A percentile compares a stretch with the other conserved stretches of the same genome.
Conservation (phyloP, 228 moss, liverwort and hornwort genomes). For the Sphagnum fallax region DNA sequence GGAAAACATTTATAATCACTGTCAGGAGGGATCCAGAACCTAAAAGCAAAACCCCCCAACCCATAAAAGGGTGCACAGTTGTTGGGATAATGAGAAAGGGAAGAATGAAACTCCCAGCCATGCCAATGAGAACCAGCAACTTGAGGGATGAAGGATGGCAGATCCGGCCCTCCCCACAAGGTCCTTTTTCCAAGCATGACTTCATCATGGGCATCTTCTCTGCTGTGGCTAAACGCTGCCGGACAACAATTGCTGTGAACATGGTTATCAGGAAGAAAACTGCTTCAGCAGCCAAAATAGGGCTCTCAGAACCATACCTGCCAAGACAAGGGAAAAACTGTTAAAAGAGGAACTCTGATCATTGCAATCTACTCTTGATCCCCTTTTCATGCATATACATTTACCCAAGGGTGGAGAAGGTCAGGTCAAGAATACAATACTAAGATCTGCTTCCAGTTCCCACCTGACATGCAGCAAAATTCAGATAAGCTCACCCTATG, state of each 20-base stretch:
- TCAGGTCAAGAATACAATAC: background rate
- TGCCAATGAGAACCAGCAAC: slow-evolving; percentile 7
- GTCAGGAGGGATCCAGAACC: slow-evolving; percentile 40
- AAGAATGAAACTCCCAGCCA: slow-evolving; percentile 30
- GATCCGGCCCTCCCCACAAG: slow-evolving; percentile 18
- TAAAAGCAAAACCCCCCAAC: slow-evolving; percentile 58
- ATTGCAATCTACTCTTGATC: background rate
- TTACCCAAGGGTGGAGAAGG: background rate
- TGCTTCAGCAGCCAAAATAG: slow-evolving; percentile 31
- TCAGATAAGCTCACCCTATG: slow-evolving; percentile 32
- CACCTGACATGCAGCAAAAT: background rate
- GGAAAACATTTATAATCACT: slow-evolving; percentile 41
- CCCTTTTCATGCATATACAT: background rate
- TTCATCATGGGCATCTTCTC: slow-evolving; percentile 31
- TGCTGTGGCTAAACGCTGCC: slow-evolving; percentile 4
- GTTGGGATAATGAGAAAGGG: slow-evolving; percentile 59
- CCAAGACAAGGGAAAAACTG: background rate
- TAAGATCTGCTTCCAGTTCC: background rate
- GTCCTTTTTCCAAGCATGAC: slow-evolving; percentile 17
- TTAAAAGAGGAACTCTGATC: background rate
- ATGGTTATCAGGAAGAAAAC: slow-evolving; percentile 35
- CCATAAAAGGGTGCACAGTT: slow-evolving; percentile 53
- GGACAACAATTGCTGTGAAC: slow-evolving; percentile 25
- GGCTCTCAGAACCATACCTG: slow-evolving; percentile 46
- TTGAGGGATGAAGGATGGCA: slow-evolving; percentile 28